Base-by-base conservation (phyloP, 2,329 filamentous ascomycete genomes). In the Aspergillus clavatus region DNA sequence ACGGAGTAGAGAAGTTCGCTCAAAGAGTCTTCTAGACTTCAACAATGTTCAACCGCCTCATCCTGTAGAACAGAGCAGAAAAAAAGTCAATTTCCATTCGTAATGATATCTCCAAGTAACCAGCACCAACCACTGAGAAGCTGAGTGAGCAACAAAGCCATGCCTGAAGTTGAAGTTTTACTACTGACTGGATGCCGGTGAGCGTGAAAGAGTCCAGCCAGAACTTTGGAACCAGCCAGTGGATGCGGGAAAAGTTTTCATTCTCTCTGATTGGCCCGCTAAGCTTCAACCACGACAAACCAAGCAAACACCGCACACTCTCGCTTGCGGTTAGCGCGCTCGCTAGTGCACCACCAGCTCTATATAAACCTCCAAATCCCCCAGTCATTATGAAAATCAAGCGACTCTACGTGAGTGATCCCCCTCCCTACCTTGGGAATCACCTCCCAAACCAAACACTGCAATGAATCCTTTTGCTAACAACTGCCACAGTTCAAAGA, bases 401-500 rank as follows among this genome's bases (percentile, higher is more conserved):
- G 65, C 68, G 68, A 71, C 66, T 70, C 67, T 71, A 69, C 67
- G 61, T 68, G 56, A 55, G 65, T 65, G 50, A 43, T 38, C 48
- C 54, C 45, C 37, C 53, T 48, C 57, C 61, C 55, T 46, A 59
- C 61, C 53, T 40, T 48, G 58, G 44, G 40, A 37, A 28, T 12
- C 21, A 22, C 31, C 35, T 33, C 8, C 23, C 26, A 7, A 19
- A 33, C 11, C 8, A 40, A 45, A n/a, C n/a, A n/a, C n/a, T n/a
- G n/a, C n/a, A n/a, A n/a, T n/a, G n/a, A 18, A 29, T 46, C 38
- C 29, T 39, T 19, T 33, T 50, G 35, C 60, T 62, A 54, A 62
- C 57, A 19, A 35, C 40, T 43, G 21, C 33, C 48, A 63, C 62
- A 72, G 69, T 72, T 72, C 70, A 73, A 72, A 89, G 87, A 90